A percentile compares a stretch with the other conserved stretches of the same genome.
Conservation (phyloP, 2,329 filamentous ascomycete genomes). For the Aspergillus fischeri region DNA sequence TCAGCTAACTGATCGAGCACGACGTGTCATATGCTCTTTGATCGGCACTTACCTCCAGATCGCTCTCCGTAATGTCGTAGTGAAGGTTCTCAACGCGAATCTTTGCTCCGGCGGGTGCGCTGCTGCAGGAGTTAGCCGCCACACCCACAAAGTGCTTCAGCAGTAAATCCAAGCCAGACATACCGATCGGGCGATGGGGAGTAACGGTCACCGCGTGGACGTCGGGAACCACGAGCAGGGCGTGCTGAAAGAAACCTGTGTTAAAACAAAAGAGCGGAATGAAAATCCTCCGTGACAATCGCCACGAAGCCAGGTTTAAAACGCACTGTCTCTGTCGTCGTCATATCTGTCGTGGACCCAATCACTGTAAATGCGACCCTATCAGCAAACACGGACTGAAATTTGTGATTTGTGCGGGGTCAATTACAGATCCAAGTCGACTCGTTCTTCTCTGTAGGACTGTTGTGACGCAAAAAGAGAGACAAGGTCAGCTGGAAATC, state of each 20-base stretch:
- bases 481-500: slow-evolving; percentile 44
- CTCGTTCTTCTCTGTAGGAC: slow-evolving; percentile 43
- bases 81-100: slow-evolving; percentile 85
- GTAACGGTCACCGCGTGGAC: slow-evolving; percentile 30
- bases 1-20: not conserved
- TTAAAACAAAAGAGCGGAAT: slow-evolving; percentile 12
- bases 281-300: not conserved
- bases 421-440: slow-evolving; percentile 44
- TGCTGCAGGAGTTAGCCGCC: slow-evolving; percentile 25
- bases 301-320: slow-evolving; percentile 7
- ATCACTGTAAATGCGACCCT: slow-evolving; percentile 55
- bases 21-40: not conserved
- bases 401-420: not conserved
- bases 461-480: slow-evolving; percentile 36
- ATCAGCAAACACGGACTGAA: not conserved
- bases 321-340: slow-evolving; percentile 58
- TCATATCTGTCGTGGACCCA: slow-evolving; percentile 94
- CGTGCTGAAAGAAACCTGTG: slow-evolving; percentile 27
- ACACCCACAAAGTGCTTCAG: not conserved
- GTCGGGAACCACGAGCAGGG: slow-evolving; percentile 44
- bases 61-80: slow-evolving; percentile 82
- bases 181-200: slow-evolving; percentile 36
- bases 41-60: slow-evolving; percentile 61
- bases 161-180: slow-evolving; percentile 8
- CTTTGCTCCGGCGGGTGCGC: slow-evolving; percentile 60